Conservation (phyloP, 1,284 basidiomycete genomes). For the Tilletiaria anomala region DNA sequence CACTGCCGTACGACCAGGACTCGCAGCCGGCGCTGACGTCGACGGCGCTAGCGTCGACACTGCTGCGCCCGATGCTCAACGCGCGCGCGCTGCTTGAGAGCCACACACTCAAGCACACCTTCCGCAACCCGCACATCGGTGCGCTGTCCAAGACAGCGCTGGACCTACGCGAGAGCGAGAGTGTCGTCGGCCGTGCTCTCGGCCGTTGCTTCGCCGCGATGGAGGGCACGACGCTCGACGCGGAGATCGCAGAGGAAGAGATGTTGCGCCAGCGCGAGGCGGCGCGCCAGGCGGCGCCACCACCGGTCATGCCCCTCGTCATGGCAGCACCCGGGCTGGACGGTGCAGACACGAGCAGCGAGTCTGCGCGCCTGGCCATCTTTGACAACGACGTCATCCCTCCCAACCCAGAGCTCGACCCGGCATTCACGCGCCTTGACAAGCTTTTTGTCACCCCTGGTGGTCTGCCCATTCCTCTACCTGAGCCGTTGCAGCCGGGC, state of each 20-base stretch:
- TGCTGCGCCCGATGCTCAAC: slow-evolving; percentile 31
- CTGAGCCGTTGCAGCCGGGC: background rate
- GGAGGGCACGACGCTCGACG: slow-evolving; percentile 7
- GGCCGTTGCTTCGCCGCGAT: slow-evolving; percentile 33
- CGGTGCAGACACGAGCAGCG: no score
- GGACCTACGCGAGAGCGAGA: slow-evolving; percentile 35
- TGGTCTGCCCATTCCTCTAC: slow-evolving; percentile 19
- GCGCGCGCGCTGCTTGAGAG: slow-evolving; percentile 28
- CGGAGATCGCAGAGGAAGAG: background rate
- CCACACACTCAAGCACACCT: slow-evolving; percentile 33
- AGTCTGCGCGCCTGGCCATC: background rate
- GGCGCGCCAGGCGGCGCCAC: background rate
- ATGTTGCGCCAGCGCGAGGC: background rate
- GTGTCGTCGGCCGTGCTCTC: slow-evolving; percentile 24
- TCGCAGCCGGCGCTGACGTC: slow-evolving; percentile 17
- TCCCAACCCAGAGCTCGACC: slow-evolving; percentile 11
- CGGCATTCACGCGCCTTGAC: slow-evolving; percentile 29
- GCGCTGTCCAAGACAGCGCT: slow-evolving; percentile 34
- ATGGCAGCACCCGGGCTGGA: background rate
- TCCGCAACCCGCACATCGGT: slow-evolving; percentile 35
- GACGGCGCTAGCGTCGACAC: slow-evolving; percentile 27
- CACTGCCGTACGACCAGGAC: background rate
- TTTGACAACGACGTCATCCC: background rate
- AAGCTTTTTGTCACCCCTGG: slow-evolving; percentile 31
- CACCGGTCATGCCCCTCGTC: background rate